A percentile compares a stretch with the other conserved stretches of the same genome.
phyloP scores from a whole-genome alignment of 352 stramenopile species.

The Globisporangium paddicum region DNA sequence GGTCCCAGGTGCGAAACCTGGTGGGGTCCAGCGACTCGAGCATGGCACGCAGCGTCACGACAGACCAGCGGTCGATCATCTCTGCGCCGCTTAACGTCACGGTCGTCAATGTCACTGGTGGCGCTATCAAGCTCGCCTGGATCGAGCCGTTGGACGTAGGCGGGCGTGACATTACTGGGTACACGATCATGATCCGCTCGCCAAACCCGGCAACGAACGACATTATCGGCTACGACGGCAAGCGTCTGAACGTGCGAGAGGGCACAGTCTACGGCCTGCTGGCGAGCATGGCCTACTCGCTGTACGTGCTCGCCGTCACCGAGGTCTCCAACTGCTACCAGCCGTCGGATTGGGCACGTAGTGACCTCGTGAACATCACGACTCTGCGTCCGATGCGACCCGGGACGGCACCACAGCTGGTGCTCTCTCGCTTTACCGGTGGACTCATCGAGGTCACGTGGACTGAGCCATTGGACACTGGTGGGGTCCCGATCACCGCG shows the following conservation, averaged over 20 bases:
- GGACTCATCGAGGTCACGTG: constrained; percentile 34
- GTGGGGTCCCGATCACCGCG: constrained; percentile 24
- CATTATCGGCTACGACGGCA: constrained; percentile 47
- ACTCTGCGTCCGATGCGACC: constrained; percentile 22
- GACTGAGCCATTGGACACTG: constrained; percentile 23
- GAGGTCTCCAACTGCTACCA: constrained; percentile 33
- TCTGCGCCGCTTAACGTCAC: constrained; percentile 32
- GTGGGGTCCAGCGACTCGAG: constrained; percentile 41
- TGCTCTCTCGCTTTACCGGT: constrained; percentile 22
- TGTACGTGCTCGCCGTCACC: constrained; percentile 33
- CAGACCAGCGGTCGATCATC: constrained; percentile 33
- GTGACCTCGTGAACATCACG: background rate
- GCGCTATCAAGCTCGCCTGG: constrained; percentile 38
- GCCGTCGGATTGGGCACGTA: constrained; percentile 14
- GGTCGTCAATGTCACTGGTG: constrained; percentile 27
- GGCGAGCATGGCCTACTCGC: constrained; percentile 20
- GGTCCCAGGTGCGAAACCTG: constrained; percentile 43
- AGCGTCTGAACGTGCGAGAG: constrained; percentile 3
- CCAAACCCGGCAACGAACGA: constrained; percentile 2
- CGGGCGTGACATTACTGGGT: constrained; percentile 40
- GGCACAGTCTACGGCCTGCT: constrained; percentile 29
- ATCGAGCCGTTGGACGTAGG: constrained; percentile 49
- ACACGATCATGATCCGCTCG: constrained; percentile 29
- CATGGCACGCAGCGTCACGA: constrained; percentile 16
- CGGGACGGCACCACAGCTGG: constrained; percentile 18